Evolutionary conservation across 495 filamentous ascomycete genomes (phyloP).

Genomic region (Tetracladium setigerum): DNA sequence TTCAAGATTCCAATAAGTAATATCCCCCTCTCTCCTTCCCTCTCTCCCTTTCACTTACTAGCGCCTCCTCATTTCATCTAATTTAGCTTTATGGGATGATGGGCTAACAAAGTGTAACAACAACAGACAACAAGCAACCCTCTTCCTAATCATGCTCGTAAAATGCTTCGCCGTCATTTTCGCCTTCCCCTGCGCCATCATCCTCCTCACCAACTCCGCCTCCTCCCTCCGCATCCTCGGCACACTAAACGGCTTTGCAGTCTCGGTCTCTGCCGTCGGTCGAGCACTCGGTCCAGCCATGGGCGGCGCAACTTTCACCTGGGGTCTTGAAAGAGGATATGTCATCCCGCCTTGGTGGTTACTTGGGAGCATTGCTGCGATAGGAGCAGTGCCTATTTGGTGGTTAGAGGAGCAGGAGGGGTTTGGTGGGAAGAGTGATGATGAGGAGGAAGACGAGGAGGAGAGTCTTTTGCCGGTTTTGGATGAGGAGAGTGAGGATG

Average conservation of each 20-base stretch:
- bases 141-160: constrained; percentile 52
- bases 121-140: constrained; percentile 23
- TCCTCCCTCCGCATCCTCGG: constrained; percentile 66
- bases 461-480: constrained; percentile 17
- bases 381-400: constrained; percentile 60
- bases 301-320: constrained; percentile 57
- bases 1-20: constrained; percentile 27
- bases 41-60: constrained; percentile 31
- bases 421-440: constrained; percentile 35
- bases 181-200: constrained; percentile 81
- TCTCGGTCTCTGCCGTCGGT: constrained; percentile 69
- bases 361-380: constrained; percentile 46
- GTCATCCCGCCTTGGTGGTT: constrained; percentile 77
- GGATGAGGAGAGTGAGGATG: constrained; percentile 24
- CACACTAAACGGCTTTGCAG: constrained; percentile 84
- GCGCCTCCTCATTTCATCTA: too few species aligned
- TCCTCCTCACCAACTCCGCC: constrained; percentile 84
- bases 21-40: constrained; percentile 19
- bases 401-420: constrained; percentile 72
- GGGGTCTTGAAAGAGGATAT: constrained; percentile 62
- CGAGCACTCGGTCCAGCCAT: constrained; percentile 68
- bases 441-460: constrained; percentile 31
- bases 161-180: constrained; percentile 70
- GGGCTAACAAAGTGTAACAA: neutral
- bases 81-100: too few species aligned